Percentiles rank a stretch among this genome's conserved stretches.
Conservation (phyloP, 768 basidiomycete species). For the Tricholoma sp. region DNA sequence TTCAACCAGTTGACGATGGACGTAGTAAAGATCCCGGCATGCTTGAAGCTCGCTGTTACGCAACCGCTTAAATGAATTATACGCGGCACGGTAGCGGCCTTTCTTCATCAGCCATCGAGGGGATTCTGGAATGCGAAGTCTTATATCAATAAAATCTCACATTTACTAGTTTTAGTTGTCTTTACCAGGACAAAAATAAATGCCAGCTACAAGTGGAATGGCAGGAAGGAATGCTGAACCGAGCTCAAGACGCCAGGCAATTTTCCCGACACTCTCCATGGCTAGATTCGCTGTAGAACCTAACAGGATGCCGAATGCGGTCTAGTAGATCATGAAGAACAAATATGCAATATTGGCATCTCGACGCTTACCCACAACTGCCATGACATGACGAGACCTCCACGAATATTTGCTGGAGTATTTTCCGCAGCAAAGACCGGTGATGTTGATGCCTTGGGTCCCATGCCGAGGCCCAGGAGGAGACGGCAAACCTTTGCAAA, state of each 20-base stretch:
- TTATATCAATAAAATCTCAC: background rate
- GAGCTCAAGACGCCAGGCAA: conserved; percentile 81
- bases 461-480: conserved; percentile 63
- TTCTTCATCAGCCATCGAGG: conserved; percentile 87
- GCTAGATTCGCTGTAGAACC: conserved; percentile 65
- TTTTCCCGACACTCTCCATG: conserved; percentile 48
- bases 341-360: background rate
- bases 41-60: conserved; percentile 70
- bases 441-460: conserved; percentile 58
- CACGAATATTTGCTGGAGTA: conserved; percentile 76
- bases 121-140: conserved; percentile 41
- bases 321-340: conserved; percentile 26
- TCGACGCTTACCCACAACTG: conserved; percentile 63
- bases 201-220: conserved; percentile 37
- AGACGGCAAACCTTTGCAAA: conserved; percentile 40
- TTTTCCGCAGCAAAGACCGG: conserved; percentile 72
- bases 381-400: conserved; percentile 91
- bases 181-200: conserved; percentile 53
- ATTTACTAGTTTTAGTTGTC: no score
- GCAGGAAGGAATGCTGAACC: conserved; percentile 67
- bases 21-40: conserved; percentile 75
- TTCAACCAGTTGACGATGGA: conserved; percentile 62
- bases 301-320: conserved; percentile 78
- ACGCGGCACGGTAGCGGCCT: conserved; percentile 66
- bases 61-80: conserved; percentile 57